Evolutionary conservation across 2,329 filamentous ascomycete species (phyloP).

Genomic region (Colletotrichum siamense): DNA sequence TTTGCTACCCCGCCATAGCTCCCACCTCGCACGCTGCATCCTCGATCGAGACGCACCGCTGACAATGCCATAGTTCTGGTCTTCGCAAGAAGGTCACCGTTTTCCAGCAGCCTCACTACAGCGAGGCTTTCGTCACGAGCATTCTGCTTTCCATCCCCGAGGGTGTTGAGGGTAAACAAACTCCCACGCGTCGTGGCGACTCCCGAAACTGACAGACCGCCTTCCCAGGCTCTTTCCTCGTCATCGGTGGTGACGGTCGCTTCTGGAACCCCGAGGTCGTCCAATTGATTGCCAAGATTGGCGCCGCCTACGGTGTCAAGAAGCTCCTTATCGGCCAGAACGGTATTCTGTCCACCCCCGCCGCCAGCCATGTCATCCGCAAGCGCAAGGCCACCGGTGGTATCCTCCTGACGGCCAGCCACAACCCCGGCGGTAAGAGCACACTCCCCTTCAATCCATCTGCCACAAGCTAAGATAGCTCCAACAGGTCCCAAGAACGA

Average conservation of each 20-base stretch:
- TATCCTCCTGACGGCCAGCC: constrained; percentile 94
- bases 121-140: constrained; percentile 92
- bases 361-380: constrained; percentile 94
- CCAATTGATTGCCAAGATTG: constrained; percentile 96
- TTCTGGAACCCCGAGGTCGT: constrained; percentile 98
- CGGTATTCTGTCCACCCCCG: constrained; percentile 95
- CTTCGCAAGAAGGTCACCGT: constrained; percentile 99
- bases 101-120: constrained; percentile 95
- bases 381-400: constrained; percentile 95
- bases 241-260: constrained; percentile 96
- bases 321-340: constrained; percentile 96
- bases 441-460: neutral
- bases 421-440: constrained; percentile 90
- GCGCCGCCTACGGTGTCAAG: constrained; percentile 96
- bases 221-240: constrained; percentile 74
- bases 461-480: constrained; percentile 6
- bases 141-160: constrained; percentile 97
- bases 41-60: neutral
- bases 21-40: neutral
- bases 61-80: constrained; percentile 72
- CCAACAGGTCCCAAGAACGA: constrained; percentile 82
- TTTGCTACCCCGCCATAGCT: constrained; percentile 17
- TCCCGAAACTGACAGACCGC: neutral
- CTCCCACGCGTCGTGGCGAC: neutral
- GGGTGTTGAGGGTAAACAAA: constrained; percentile 73